These are phyloP conservation scores for Phytopythium delawarense DNA, from an alignment of 352 stramenopile genomes.

Conservation along the genomic window DNA sequence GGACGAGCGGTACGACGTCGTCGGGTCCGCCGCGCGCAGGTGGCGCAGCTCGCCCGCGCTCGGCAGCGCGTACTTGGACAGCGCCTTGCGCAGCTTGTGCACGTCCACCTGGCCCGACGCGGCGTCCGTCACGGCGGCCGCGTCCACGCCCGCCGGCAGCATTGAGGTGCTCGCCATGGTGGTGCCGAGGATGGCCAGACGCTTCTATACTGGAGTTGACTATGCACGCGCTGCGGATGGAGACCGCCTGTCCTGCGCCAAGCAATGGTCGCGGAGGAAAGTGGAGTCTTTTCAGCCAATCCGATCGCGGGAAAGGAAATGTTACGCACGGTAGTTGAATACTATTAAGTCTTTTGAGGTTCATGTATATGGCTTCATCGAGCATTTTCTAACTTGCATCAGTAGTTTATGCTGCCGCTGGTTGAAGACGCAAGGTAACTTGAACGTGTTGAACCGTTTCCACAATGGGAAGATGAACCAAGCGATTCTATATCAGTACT, in stretches of 20 bases:
- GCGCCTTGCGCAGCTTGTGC: constrained; percentile 63
- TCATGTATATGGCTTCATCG: background rate
- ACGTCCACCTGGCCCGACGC: constrained; percentile 22
- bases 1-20: constrained; percentile 69
- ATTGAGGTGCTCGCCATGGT: constrained; percentile 11
- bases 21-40: constrained; percentile 72
- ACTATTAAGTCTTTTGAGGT: background rate
- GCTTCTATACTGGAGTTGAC: constrained; percentile 5
- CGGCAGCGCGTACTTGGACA: constrained; percentile 89
- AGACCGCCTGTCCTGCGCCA: constrained; percentile 3
- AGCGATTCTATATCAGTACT: background rate
- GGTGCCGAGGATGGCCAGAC: background rate
- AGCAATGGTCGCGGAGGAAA: constrained; percentile 3
- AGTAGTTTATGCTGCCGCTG: background rate
- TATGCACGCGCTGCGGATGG: background rate
- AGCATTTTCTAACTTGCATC: background rate
- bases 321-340: background rate
- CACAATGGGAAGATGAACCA: background rate
- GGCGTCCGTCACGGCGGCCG: constrained; percentile 1
- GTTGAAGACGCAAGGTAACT: background rate
- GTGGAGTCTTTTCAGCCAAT: background rate
- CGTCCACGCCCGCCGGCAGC: constrained; percentile 10
- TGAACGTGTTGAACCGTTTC: background rate
- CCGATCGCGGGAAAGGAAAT: background rate
- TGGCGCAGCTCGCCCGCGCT: constrained; percentile 79